A percentile compares a stretch with the other conserved stretches of the same genome.
Evolutionary conservation across 2,329 filamentous ascomycete genomes (phyloP).

Genomic region (Colletotrichum noveboracense): DNA sequence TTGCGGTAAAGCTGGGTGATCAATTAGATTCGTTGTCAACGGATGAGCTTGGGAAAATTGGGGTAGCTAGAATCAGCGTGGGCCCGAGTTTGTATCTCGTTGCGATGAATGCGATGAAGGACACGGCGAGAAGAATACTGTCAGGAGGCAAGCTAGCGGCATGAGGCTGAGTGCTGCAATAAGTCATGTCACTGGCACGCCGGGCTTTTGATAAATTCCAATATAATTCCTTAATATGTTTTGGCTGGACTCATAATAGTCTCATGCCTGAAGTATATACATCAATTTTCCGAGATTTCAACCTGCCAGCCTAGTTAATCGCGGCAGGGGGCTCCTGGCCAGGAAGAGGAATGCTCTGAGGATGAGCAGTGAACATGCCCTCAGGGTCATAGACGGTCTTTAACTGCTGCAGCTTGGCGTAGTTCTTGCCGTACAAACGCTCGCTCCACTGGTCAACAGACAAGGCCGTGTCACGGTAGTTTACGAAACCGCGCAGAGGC

Average conservation of each 20-base stretch:
- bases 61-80: conserved; percentile 61
- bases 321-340: conserved; percentile 9
- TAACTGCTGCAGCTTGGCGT: conserved; percentile 13
- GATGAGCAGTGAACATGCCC: conserved; percentile 21
- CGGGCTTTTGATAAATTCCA: neutral
- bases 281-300: neutral
- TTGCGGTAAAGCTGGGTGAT: conserved; percentile 52
- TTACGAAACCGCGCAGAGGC: conserved; percentile 20
- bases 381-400: conserved; percentile 22
- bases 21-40: conserved; percentile 45
- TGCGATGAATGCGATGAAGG: conserved; percentile 43
- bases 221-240: neutral
- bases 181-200: neutral
- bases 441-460: conserved; percentile 18
- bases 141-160: conserved; percentile 19
- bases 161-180: neutral
- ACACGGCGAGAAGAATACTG: conserved; percentile 35
- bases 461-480: conserved; percentile 21
- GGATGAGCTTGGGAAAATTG: conserved; percentile 49
- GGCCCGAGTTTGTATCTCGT: conserved; percentile 51
- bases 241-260: neutral
- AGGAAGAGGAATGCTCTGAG: conserved; percentile 19
- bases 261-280: neutral
- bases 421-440: conserved; percentile 21
- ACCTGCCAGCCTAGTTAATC: neutral